Percentiles rank a stretch among this genome's conserved stretches.
Evolutionary conservation across 495 filamentous ascomycete species (phyloP).

Genomic region (Xylaria longipes): DNA sequence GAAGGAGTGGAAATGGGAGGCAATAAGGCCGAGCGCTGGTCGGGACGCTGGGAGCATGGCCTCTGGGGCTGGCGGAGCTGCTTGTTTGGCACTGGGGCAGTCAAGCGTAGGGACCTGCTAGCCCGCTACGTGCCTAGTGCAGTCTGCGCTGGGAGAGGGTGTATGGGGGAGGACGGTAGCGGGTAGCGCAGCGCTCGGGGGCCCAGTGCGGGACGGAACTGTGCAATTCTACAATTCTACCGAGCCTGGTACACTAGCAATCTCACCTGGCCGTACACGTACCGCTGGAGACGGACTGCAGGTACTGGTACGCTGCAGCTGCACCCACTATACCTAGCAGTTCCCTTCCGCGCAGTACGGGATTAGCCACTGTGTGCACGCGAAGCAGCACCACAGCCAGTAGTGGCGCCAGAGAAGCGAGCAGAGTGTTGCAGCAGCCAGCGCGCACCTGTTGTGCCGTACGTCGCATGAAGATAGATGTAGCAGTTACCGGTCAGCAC

Average conservation of each 20-base stretch:
- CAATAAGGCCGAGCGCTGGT: slow-evolving; percentile 27
- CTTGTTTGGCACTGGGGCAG: slow-evolving; percentile 26
- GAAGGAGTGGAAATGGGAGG: slow-evolving; percentile 22
- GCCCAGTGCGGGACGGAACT: background rate
- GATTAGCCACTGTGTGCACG: background rate
- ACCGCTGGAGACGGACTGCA: background rate
- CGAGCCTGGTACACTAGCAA: slow-evolving; percentile 1
- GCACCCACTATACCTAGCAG: background rate
- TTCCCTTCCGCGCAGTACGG: background rate
- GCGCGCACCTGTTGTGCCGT: background rate
- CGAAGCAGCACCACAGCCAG: slow-evolving; percentile 10
- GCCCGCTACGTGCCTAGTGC: background rate
- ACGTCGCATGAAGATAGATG: background rate
- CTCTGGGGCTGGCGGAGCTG: slow-evolving; percentile 23
- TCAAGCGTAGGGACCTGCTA: background rate
- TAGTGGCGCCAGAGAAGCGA: slow-evolving; percentile 12
- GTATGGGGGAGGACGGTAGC: background rate
- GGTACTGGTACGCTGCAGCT: background rate
- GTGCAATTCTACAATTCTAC: slow-evolving; percentile 4
- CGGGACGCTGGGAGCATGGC: slow-evolving; percentile 13
- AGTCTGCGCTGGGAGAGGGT: background rate
- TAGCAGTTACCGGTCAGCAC: background rate
- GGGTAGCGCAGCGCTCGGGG: background rate
- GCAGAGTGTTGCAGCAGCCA: slow-evolving; percentile 20
- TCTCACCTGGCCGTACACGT: slow-evolving; percentile 18